Percentiles rank a stretch among this genome's conserved stretches.
These are phyloP conservation scores for Mariannaea sp. DNA, from an alignment of 2,329 filamentous ascomycete species.

Conservation along the genomic window DNA sequence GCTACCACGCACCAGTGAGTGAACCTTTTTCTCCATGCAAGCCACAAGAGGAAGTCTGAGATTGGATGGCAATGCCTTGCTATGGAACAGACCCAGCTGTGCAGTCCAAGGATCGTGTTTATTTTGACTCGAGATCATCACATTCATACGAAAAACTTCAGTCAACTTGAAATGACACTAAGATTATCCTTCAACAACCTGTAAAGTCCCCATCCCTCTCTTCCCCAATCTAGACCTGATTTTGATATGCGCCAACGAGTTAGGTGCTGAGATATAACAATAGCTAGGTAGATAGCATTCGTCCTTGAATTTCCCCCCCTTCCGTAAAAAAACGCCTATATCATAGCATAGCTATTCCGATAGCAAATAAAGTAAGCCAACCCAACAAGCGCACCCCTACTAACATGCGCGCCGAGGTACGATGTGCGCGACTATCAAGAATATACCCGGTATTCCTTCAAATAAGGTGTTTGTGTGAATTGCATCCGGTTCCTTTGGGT, in stretches of 20 bases:
- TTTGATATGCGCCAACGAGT: constrained; percentile 13
- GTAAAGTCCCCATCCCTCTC: background rate
- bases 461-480: background rate
- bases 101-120: too few relatives aligned
- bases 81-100: too few relatives aligned
- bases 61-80: background rate
- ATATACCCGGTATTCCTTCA: constrained; percentile 2
- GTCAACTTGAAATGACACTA: background rate
- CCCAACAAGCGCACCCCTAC: constrained; percentile 7
- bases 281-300: constrained; percentile 1
- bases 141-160: background rate
- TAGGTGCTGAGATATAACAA: constrained; percentile 14
- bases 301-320: constrained; percentile 14
- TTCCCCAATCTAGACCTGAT: constrained; percentile 3
- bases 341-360: constrained; percentile 3
- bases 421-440: constrained; percentile 15
- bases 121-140: constrained; percentile 9
- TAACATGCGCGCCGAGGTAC: constrained; percentile 5
- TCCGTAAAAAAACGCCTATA: constrained; percentile 17
- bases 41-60: too few relatives aligned
- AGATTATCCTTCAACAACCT: background rate
- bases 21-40: too few relatives aligned
- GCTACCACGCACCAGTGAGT: too few relatives aligned
- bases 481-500: background rate
- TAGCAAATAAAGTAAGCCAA: constrained; percentile 11